Evolutionary conservation across 2,329 filamentous ascomycete species (phyloP), one percentile per base, ranked within the genome.

Genomic region (Scedosporium boydii): DNA sequence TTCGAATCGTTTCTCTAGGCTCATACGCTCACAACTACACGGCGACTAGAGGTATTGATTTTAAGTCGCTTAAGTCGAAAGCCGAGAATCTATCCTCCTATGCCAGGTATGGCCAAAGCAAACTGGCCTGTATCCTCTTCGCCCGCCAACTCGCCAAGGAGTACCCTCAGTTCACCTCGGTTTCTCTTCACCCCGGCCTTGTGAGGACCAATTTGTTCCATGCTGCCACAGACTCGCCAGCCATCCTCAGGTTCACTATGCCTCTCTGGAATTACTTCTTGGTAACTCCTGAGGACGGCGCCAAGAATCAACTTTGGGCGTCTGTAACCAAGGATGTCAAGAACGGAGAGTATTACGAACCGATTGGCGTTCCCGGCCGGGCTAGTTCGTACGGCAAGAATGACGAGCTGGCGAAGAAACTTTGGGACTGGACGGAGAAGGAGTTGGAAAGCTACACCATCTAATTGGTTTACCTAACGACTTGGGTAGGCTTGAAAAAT

Each of bases 301-400:
- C 69, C 3, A 70, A 67, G 64, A 78, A 76, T 62, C 76, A 79
- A 67, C 69, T 80, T 3, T 80, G 78, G 78, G 76, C 75, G 12
- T 70, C 73, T 1, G 72, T 73, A n/a, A 66, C 70, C 3, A 67
- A 67, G 4, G 70, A 72, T n/a, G 69, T 73, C 0, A 67, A 68
- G 63, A 71, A 67, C 21, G 71, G 70, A 4, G 71, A 70, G 63
- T 72, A 73, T 62, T 74, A 75, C 60, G 70, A 69, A 65, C 72
- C 72, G 0, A 66, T 75, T 1, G 73, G 72, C 4, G 65, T 71
- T 5, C 61, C 60, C 7, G 69, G 65, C 5, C 67, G 59, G n/a
- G 66, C 67, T 21, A 66, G 62, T 14, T 65, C 61, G 58, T 63
- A 64, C n/a, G 66, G 68, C 1, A 67, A 63, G 58, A 64, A 73